These are phyloP conservation scores for Adansonia madagascariensis DNA, from an alignment of 441 rosid genomes.

Conservation along the genomic window DNA sequence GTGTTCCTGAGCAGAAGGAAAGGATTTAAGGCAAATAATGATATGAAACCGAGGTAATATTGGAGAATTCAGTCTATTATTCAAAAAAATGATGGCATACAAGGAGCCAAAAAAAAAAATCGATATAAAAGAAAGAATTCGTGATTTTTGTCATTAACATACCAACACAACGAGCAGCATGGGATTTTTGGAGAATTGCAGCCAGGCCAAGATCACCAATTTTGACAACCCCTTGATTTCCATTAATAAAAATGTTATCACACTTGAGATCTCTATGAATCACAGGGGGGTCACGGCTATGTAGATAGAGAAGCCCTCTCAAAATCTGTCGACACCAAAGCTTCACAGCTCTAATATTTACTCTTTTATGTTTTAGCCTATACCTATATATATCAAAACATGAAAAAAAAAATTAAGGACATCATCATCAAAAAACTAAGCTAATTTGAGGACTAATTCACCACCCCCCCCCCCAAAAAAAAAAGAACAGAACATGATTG, in stretches of 20 bases:
- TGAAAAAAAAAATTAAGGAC: not conserved
- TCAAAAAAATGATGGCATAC: not conserved
- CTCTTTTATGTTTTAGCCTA: slow-evolving; percentile 70
- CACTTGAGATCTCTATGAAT: slow-evolving; percentile 82
- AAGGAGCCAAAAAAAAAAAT: not conserved
- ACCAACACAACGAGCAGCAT: slow-evolving; percentile 79
- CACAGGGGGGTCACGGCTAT: slow-evolving; percentile 62
- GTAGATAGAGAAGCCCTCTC: slow-evolving; percentile 67
- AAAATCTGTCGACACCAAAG: slow-evolving; percentile 79
- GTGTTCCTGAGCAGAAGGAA: slow-evolving; percentile 50
- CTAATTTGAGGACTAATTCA: not conserved
- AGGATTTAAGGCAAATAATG: too few relatives aligned
- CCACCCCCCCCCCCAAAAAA: too few relatives aligned
- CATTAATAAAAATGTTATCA: slow-evolving; percentile 75
- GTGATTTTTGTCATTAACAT: slow-evolving; percentile 11
- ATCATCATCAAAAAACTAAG: not conserved
- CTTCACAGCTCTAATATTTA: slow-evolving; percentile 78
- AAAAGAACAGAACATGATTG: not conserved
- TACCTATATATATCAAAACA: slow-evolving; percentile 43
- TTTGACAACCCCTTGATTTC: slow-evolving; percentile 79
- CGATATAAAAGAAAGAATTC: not conserved
- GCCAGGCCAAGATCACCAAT: slow-evolving; percentile 84
- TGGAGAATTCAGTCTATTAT: not conserved
- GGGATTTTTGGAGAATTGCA: slow-evolving; percentile 67
- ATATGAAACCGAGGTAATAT: too few relatives aligned